Evolutionary conservation across 2,329 filamentous ascomycete genomes (phyloP).

Genomic region (Trichoderma semiorbis): DNA sequence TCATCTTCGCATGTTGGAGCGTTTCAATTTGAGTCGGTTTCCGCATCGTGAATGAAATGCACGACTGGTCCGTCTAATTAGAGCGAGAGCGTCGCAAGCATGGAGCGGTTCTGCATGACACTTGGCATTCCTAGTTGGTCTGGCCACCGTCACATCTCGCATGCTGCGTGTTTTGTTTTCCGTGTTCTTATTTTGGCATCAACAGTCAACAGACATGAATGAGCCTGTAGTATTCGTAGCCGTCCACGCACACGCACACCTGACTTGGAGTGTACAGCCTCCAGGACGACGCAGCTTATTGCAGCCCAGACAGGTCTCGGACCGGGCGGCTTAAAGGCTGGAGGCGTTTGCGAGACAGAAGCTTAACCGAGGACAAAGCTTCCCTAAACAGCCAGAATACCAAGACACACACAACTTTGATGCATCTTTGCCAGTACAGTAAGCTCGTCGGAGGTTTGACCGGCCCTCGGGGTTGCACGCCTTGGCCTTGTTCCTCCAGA

Average conservation of each 20-base stretch:
- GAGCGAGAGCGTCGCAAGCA: background rate
- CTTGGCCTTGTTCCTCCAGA: background rate
- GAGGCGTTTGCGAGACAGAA: conserved; percentile 5
- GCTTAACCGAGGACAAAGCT: background rate
- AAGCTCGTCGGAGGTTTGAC: background rate
- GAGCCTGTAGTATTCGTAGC: background rate
- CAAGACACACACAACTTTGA: background rate
- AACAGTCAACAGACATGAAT: background rate
- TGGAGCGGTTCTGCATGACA: background rate
- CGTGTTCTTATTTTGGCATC: conserved; percentile 6
- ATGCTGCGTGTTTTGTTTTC: background rate
- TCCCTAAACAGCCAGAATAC: background rate
- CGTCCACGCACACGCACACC: background rate
- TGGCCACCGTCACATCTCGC: background rate
- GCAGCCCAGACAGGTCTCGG: background rate
- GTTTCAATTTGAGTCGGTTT: conserved; percentile 14
- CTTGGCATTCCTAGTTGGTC: conserved; percentile 1
- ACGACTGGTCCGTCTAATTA: conserved; percentile 2
- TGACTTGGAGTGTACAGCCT: conserved; percentile 1
- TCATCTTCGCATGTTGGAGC: background rate
- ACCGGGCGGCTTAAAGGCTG: conserved; percentile 1
- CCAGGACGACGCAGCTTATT: background rate
- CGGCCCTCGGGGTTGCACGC: background rate
- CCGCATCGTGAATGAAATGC: conserved; percentile 1
- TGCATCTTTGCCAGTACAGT: background rate